phyloP scores from a whole-genome alignment of 176 grass and related monocot genomes.

The Phoenix dactylifera region DNA sequence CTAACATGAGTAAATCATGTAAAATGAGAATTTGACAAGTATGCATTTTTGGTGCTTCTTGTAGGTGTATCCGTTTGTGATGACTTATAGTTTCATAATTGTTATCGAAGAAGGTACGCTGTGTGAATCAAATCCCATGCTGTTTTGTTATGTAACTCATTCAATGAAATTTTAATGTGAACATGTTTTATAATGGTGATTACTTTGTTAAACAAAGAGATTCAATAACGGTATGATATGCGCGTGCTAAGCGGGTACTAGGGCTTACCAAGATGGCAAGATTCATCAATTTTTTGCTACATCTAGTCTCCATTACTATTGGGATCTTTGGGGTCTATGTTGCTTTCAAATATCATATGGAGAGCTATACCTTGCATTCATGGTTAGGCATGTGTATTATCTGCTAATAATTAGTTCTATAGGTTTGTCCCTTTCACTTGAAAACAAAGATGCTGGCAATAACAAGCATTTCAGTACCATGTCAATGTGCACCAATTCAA shows the following conservation, averaged over 20 bases:
- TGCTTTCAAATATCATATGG: slow-evolving; percentile 79
- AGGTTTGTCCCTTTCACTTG: slow-evolving; percentile 14
- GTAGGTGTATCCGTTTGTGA: slow-evolving; percentile 84
- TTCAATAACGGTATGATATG: not conserved
- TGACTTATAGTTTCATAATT: slow-evolving; percentile 79
- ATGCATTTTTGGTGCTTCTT: not conserved
- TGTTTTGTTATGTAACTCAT: no score
- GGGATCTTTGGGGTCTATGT: slow-evolving; percentile 77
- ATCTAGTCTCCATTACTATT: slow-evolving; percentile 55
- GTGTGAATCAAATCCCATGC: no score
- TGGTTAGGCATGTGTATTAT: slow-evolving; percentile 78
- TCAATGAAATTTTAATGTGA: no score
- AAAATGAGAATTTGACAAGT: no score
- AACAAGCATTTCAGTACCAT: no score
- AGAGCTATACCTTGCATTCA: slow-evolving; percentile 50
- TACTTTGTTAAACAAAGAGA: not conserved
- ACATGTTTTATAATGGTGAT: no score
- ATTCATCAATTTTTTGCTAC: slow-evolving; percentile 64
- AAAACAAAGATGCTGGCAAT: no score
- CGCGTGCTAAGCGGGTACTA: slow-evolving; percentile 32
- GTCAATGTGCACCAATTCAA: no score
- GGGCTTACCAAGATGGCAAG: slow-evolving; percentile 72
- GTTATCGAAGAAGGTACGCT: slow-evolving; percentile 69
- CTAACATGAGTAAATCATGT: no score
- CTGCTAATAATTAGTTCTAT: slow-evolving; percentile 58